Percentiles rank a stretch among this genome's conserved stretches.
Evolutionary conservation across 352 stramenopile genomes (phyloP).

Genomic region (Phytophthora brassicae): DNA sequence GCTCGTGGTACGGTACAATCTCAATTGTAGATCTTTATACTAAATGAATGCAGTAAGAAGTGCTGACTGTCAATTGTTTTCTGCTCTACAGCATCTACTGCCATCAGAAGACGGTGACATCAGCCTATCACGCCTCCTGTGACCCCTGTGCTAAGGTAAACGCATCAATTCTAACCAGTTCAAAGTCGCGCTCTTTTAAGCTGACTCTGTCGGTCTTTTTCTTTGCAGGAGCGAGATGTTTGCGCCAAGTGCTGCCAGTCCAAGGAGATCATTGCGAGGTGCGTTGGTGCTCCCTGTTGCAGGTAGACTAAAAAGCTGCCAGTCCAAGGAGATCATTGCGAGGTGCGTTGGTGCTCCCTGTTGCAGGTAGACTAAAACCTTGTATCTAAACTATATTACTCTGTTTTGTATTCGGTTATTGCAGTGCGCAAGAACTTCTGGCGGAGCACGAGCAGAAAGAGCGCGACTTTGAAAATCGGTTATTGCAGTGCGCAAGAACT

Average conservation of each 20-base stretch:
- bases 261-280: conserved; percentile 76
- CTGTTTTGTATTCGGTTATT: too few relatives aligned
- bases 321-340: conserved; percentile 68
- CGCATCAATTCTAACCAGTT: too few relatives aligned
- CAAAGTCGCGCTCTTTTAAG: too few relatives aligned
- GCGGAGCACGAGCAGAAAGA: conserved; percentile 47
- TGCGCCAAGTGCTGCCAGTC: conserved; percentile 87
- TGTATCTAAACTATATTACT: background rate
- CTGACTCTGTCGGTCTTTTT: background rate
- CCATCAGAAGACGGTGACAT: conserved; percentile 88
- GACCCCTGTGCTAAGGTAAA: conserved; percentile 83
- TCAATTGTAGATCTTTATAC: background rate
- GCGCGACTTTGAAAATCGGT: conserved; percentile 55
- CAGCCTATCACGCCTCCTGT: conserved; percentile 95
- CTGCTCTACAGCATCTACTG: conserved; percentile 85
- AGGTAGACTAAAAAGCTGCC: too few relatives aligned
- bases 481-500: conserved; percentile 61
- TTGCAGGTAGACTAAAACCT: background rate
- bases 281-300: conserved; percentile 9
- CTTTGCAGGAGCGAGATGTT: conserved; percentile 68
- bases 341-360: conserved; percentile 39
- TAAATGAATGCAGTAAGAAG: too few relatives aligned
- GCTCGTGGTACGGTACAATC: conserved; percentile 73
- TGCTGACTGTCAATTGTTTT: conserved; percentile 3
- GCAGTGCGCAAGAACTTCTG: conserved; percentile 53